Conservation (phyloP, 2,329 filamentous ascomycete genomes). For the Diaporthe sp. region DNA sequence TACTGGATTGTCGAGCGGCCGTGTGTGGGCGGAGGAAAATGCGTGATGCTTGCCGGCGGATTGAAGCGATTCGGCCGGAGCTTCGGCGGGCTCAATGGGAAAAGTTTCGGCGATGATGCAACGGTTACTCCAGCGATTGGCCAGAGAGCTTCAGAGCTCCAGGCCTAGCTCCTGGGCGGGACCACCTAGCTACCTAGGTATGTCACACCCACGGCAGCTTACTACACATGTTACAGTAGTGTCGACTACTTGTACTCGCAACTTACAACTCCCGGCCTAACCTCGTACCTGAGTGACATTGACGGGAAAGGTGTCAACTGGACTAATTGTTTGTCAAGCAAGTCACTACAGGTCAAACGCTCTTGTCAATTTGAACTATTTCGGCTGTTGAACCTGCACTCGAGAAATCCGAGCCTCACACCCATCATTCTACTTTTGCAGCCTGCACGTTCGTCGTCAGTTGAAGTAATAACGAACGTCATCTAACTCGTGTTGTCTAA, state of each 20-base stretch:
- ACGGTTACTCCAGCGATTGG: slow-evolving; percentile 5
- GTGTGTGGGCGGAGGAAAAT: neutral
- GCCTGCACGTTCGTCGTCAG: neutral
- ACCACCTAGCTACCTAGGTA: neutral
- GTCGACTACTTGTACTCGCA: neutral
- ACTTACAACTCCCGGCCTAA: neutral
- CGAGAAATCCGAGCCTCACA: neutral
- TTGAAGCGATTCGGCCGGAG: slow-evolving; percentile 1
- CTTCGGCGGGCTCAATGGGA: neutral
- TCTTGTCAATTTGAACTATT: too few species aligned
- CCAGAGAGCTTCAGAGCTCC: slow-evolving; percentile 22
- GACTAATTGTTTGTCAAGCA: neutral
- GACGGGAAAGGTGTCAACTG: slow-evolving; percentile 14
- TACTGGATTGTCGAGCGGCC: neutral
- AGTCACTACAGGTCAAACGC: neutral
- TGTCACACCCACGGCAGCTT: neutral
- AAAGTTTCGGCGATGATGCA: slow-evolving; percentile 36
- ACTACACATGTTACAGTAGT: neutral
- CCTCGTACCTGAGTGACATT: neutral
- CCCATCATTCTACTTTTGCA: neutral
- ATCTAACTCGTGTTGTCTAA: neutral
- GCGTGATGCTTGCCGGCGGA: neutral
- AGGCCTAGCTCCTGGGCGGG: slow-evolving; percentile 3
- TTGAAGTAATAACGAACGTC: neutral
- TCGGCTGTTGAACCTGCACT: neutral